phyloP scores from a whole-genome alignment of 371 early-diverging fungal species.

The Mucor saturninus region DNA sequence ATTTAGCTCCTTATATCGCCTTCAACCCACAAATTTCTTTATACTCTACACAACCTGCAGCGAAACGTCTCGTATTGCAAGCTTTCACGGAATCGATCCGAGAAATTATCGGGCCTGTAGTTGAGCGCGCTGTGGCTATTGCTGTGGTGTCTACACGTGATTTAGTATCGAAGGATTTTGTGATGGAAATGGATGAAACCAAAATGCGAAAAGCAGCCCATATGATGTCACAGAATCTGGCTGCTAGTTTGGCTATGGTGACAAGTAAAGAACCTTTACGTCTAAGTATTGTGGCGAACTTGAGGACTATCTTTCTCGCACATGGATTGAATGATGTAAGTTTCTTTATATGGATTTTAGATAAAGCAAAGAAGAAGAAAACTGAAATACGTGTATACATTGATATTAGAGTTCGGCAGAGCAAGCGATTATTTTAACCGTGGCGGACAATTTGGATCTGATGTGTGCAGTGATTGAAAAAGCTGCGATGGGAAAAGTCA shows the following conservation, averaged over 20 bases:
- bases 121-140: conserved; percentile 91
- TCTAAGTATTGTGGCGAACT: conserved; percentile 76
- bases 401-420: conserved; percentile 69
- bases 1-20: conserved; percentile 69
- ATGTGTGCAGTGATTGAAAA: conserved; percentile 91
- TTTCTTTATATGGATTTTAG: no score
- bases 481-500: conserved; percentile 89
- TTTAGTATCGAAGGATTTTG: conserved; percentile 92
- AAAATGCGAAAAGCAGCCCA: conserved; percentile 92
- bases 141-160: conserved; percentile 90
- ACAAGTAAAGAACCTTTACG: conserved; percentile 92
- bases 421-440: conserved; percentile 77
- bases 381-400: background rate
- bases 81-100: conserved; percentile 90
- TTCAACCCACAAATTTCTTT: conserved; percentile 74
- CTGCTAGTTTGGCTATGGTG: conserved; percentile 83
- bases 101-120: conserved; percentile 86
- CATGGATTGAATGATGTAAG: conserved; percentile 81
- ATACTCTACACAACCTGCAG: conserved; percentile 77
- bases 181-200: conserved; percentile 89
- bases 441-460: conserved; percentile 90
- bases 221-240: conserved; percentile 87
- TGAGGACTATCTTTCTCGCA: conserved; percentile 77
- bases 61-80: conserved; percentile 82
- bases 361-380: background rate